Conservation (phyloP, 116 monocot species). For the Posidonia oceanica region DNA sequence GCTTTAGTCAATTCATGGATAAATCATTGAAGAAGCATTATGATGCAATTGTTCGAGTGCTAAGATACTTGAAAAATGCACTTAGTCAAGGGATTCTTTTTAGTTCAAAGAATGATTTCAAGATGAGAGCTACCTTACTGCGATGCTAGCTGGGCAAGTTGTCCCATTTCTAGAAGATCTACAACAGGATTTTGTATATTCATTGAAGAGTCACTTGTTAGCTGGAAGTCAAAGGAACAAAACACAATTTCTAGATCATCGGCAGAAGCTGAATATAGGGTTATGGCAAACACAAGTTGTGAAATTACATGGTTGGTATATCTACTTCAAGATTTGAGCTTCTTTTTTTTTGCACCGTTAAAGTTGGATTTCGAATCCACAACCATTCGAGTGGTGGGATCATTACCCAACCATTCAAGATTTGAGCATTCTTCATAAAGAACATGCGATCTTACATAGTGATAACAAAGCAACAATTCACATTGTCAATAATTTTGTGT, state of each 20-base stretch:
- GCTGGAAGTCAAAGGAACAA: neutral
- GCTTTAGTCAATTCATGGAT: neutral
- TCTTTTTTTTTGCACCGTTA: too few relatives aligned
- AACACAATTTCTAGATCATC: neutral
- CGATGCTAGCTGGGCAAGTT: neutral
- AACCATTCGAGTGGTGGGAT: too few relatives aligned
- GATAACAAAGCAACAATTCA: too few relatives aligned
- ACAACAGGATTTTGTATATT: neutral
- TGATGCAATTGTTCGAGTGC: neutral
- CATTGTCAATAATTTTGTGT: too few relatives aligned
- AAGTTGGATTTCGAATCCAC: too few relatives aligned
- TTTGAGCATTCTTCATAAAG: too few relatives aligned
- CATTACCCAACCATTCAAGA: too few relatives aligned
- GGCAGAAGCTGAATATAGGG: neutral
- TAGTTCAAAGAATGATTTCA: neutral
- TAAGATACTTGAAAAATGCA: neutral
- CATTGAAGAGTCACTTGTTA: neutral
- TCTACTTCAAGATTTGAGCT: neutral
- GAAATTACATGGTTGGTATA: neutral
- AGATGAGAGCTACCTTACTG: neutral
- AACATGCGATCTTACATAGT: too few relatives aligned
- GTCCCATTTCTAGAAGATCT: neutral
- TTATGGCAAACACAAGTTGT: neutral
- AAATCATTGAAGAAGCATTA: neutral
- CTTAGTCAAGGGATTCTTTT: neutral